Percentiles rank a stretch among this genome's conserved stretches.
phyloP scores from a whole-genome alignment of 768 basidiomycete genomes.

The Naganishia antarctica region DNA sequence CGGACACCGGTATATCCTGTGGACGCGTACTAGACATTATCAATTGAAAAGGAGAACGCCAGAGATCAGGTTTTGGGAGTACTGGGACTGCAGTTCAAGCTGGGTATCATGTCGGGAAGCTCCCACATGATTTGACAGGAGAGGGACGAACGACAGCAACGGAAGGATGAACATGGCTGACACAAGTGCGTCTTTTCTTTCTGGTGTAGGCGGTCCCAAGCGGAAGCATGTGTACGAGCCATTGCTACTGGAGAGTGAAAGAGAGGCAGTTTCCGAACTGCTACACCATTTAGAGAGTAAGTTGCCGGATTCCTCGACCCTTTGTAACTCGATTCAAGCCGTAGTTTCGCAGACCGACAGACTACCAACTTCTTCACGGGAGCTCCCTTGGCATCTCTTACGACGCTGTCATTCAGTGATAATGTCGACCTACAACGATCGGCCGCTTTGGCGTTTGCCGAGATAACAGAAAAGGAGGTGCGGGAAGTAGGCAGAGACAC shows the following conservation, averaged over 20 bases:
- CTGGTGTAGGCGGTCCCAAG: conserved; percentile 37
- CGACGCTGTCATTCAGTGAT: conserved; percentile 95
- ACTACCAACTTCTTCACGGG: conserved; percentile 98
- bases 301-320: too few relatives aligned
- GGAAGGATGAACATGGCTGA: neutral
- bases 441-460: conserved; percentile 95
- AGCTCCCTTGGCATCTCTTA: conserved; percentile 82
- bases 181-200: neutral
- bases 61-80: too few relatives aligned
- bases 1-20: too few relatives aligned
- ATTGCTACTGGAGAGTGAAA: conserved; percentile 58
- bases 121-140: too few relatives aligned
- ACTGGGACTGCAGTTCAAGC: too few relatives aligned
- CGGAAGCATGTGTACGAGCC: conserved; percentile 50
- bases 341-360: conserved; percentile 88
- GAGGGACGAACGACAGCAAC: too few relatives aligned
- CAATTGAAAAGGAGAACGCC: too few relatives aligned
- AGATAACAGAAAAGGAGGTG: conserved; percentile 99
- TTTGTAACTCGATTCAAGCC: too few relatives aligned
- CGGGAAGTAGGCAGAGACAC: conserved; percentile 94
- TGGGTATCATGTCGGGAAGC: too few relatives aligned
- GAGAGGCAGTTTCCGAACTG: conserved; percentile 95
- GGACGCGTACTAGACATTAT: too few relatives aligned
- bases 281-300: conserved; percentile 95
- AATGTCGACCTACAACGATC: conserved; percentile 98